Evolutionary conservation across 164 flowering plant genomes (phyloP).

Genomic region (Dillenia turbinata): DNA sequence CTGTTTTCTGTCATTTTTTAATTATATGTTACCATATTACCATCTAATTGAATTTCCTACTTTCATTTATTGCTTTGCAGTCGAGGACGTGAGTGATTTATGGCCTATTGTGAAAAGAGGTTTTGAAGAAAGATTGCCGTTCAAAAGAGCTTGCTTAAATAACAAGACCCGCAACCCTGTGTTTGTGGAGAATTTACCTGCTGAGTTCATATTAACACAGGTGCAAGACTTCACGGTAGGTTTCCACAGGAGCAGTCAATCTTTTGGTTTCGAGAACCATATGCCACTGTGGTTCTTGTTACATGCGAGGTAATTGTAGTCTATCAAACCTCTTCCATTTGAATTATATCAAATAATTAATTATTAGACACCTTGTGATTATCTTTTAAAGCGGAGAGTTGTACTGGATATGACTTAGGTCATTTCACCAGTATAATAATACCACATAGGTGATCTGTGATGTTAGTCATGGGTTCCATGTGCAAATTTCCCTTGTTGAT

Average conservation of each 20-base stretch:
- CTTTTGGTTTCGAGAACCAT: slow-evolving; percentile 98
- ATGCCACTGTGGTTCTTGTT: slow-evolving; percentile 91
- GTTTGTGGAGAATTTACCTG: slow-evolving; percentile 67
- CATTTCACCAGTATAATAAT: no score
- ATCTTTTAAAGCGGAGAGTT: no score
- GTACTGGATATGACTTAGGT: no score
- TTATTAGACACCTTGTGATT: no score
- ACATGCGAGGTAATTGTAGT: slow-evolving; percentile 79
- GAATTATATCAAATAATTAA: no score
- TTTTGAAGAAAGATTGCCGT: slow-evolving; percentile 77
- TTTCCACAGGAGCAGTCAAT: slow-evolving; percentile 84
- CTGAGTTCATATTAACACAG: slow-evolving; percentile 89
- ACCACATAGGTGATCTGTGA: no score
- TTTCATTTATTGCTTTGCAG: slow-evolving; percentile 35
- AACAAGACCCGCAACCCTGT: slow-evolving; percentile 92
- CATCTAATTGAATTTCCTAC: neutral
- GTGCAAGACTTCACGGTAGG: slow-evolving; percentile 86
- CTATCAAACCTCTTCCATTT: neutral
- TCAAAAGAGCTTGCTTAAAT: slow-evolving; percentile 71
- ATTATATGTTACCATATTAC: neutral
- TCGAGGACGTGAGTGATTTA: slow-evolving; percentile 95
- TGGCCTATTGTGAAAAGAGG: slow-evolving; percentile 73
- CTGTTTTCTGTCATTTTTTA: neutral
- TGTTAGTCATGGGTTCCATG: no score
- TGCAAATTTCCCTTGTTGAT: no score